These are phyloP conservation scores for Aspergillus quadricinctus DNA, from an alignment of 2,329 filamentous ascomycete species.

Conservation along the genomic window DNA sequence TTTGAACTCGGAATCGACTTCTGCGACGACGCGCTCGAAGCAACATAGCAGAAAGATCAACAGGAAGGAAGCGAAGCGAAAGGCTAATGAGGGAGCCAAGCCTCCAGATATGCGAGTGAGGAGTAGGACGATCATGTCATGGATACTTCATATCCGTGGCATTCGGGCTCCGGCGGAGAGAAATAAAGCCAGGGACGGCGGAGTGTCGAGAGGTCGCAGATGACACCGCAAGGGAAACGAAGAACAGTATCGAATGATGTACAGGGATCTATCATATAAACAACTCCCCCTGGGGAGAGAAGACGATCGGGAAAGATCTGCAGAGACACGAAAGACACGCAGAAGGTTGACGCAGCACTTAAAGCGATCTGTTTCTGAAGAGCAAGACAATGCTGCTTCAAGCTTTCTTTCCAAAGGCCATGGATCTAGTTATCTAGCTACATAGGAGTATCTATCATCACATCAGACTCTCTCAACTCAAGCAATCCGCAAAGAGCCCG, in stretches of 20 bases:
- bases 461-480: background rate
- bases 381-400: background rate
- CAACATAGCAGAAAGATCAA: slow-evolving; percentile 17
- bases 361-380: background rate
- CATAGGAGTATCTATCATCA: too few species aligned
- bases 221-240: background rate
- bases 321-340: background rate
- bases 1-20: slow-evolving; percentile 33
- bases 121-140: slow-evolving; percentile 30
- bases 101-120: slow-evolving; percentile 13
- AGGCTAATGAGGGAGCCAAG: slow-evolving; percentile 6
- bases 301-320: background rate
- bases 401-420: background rate
- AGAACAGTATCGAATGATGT: background rate
- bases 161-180: background rate
- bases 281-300: background rate
- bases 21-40: slow-evolving; percentile 16
- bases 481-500: background rate
- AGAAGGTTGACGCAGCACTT: background rate
- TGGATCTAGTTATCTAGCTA: background rate
- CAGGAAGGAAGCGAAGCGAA: slow-evolving; percentile 10
- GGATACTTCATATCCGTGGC: slow-evolving; percentile 21
- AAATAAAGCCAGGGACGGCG: slow-evolving; percentile 1
- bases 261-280: background rate
- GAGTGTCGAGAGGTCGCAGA: background rate